These are phyloP conservation scores for Globomyces pollinis-pini DNA, from an alignment of 192 early-diverging fungal genomes.

Conservation along the genomic window DNA sequence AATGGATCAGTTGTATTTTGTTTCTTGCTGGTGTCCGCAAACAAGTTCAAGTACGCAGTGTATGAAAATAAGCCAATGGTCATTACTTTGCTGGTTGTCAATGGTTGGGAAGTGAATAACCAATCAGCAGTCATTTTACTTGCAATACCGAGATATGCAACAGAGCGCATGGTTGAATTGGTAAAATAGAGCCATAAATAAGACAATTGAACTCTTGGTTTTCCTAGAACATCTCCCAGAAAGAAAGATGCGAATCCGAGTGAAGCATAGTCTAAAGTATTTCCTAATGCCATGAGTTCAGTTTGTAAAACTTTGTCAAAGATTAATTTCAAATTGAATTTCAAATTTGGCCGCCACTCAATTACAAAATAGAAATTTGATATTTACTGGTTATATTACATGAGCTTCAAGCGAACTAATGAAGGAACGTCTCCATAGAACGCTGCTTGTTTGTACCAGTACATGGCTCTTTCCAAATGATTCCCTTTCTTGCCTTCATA, in stretches of 20 bases:
- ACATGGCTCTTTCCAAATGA: not conserved
- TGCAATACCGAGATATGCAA: not conserved
- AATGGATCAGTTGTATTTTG: not conserved
- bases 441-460: not conserved
- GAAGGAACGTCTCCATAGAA: not conserved
- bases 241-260: not conserved
- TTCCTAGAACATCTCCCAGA: not conserved
- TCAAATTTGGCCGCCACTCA: too few species aligned
- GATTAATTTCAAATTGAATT: not conserved
- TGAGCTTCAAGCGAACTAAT: too few species aligned
- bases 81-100: not conserved
- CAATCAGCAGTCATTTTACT: not conserved
- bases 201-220: not conserved
- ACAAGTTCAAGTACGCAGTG: not conserved
- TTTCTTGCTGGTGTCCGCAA: not conserved
- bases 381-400: too few species aligned
- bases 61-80: conserved; percentile 1
- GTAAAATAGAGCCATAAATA: conserved; percentile 1
- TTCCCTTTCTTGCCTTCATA: not conserved
- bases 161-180: not conserved
- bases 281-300: not conserved
- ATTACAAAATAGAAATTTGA: too few species aligned
- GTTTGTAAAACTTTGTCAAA: not conserved
- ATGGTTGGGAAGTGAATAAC: not conserved
- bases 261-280: not conserved